Conservation (phyloP, 495 filamentous ascomycete genomes). For the Pseudevernia furfuracea region DNA sequence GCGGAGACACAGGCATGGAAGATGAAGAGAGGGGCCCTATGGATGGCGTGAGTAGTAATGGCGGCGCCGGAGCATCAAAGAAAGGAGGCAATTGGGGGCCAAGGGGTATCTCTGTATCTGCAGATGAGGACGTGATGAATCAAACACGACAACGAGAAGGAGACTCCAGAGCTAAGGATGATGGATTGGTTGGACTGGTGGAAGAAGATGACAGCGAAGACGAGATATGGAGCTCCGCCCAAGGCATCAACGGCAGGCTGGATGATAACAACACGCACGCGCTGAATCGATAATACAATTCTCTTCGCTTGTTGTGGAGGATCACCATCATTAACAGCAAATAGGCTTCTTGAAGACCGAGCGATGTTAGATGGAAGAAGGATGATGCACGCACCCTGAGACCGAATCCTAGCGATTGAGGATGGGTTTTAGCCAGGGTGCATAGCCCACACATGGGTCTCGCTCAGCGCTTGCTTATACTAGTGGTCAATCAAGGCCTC, state of each 20-base stretch:
- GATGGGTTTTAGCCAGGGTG: neutral
- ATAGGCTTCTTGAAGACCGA: neutral
- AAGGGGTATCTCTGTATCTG: constrained; percentile 70
- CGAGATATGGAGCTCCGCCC: constrained; percentile 7
- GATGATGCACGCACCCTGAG: neutral
- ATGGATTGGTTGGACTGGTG: constrained; percentile 27
- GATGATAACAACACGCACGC: neutral
- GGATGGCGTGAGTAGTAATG: constrained; percentile 23
- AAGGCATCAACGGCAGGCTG: neutral
- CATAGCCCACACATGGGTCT: neutral
- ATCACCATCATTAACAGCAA: neutral
- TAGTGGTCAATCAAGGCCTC: neutral
- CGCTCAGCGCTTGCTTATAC: neutral
- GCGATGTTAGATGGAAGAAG: neutral
- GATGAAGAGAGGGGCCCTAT: constrained; percentile 32
- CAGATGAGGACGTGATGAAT: constrained; percentile 64
- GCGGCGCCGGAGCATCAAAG: constrained; percentile 21
- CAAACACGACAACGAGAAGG: constrained; percentile 13
- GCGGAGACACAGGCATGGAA: constrained; percentile 36
- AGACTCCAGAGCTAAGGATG: constrained; percentile 10
- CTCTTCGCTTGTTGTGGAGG: neutral
- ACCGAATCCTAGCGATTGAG: neutral
- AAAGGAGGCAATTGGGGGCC: constrained; percentile 59
- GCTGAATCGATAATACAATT: neutral
- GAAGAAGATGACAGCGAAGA: constrained; percentile 24